Evolutionary conservation across 257 asterid genomes (phyloP), one percentile per base, ranked within the genome.

Genomic region (Nicotiana sylvestris): DNA sequence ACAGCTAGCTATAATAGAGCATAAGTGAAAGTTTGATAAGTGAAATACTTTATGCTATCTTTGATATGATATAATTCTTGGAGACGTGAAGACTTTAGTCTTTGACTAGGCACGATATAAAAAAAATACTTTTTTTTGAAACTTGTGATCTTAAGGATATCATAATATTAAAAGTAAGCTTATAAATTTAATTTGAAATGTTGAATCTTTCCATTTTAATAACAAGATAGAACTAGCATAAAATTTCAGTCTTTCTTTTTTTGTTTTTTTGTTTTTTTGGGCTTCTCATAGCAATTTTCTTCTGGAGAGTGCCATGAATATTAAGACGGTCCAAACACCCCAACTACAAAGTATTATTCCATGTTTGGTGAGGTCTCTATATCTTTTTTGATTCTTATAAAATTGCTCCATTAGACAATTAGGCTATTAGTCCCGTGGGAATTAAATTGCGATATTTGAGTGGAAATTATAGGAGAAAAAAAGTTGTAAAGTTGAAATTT

Each of bases 401-500:
- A 74, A 6, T 46, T 70, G 17, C 60, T 74, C 37, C 18, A 74
- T 13, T 53, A 53, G 21, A 18, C 17, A 68, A 68, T 9, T 62
- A 60, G 12, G 49, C 10, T 15, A 43, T 70, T 10, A 49, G 27
- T 74, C 80, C 80, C 64, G 64, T 74, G 80, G 62, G 62, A 60
- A 74, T 43, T 43, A 8, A 9, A 43, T 43, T 61, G 67, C 33
- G 11, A 25, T 49, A 27, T 49, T 49, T 25, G 62, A 49, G 79
- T 25, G 7, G 61, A 43, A 72, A 46, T 1, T 70, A 1, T 49
- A 49, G 39, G 35, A 49, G 39, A 49, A 27, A 74, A 46, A 32
- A 21, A 70, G 84, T 61, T 83, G 78, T 83, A 69, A 70, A 53
- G 81, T 87, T 83, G 81, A 81, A 83, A 77, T 76, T 17, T 68